Percentiles rank a stretch among this genome's conserved stretches.
phyloP scores from a whole-genome alignment of 2,329 filamentous ascomycete genomes.

The Calonectria crousiana region DNA sequence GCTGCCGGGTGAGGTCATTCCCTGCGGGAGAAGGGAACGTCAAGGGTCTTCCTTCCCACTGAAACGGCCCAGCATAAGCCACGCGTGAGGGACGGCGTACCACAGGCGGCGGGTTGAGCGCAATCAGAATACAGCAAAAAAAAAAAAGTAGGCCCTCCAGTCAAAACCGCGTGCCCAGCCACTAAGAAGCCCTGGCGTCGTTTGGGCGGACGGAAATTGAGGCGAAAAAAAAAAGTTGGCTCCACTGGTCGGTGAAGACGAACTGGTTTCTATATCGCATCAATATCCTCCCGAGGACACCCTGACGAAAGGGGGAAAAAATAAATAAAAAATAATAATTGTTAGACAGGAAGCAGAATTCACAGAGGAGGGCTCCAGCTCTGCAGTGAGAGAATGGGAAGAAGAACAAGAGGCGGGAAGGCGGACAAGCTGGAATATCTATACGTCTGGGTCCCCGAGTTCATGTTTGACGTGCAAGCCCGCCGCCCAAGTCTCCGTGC shows the following conservation, averaged over 20 bases:
- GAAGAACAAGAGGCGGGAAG: neutral
- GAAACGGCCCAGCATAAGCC: neutral
- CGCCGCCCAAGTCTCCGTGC: neutral
- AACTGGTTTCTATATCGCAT: neutral
- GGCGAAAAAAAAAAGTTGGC: slow-evolving; percentile 5
- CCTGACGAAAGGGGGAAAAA: neutral
- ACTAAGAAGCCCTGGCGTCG: slow-evolving; percentile 5
- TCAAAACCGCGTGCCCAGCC: neutral
- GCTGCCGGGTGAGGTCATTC: slow-evolving; percentile 19
- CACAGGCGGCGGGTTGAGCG: neutral
- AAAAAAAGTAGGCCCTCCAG: neutral
- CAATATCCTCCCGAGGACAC: neutral
- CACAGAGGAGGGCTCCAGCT: neutral
- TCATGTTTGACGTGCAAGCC: neutral
- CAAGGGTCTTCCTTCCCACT: slow-evolving; percentile 11
- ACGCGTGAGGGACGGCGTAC: neutral
- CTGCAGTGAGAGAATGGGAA: neutral
- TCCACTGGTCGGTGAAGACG: slow-evolving; percentile 22
- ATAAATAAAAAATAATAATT: neutral
- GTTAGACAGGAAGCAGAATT: neutral
- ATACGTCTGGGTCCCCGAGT: neutral
- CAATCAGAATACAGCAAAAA: neutral
- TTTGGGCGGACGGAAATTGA: neutral
- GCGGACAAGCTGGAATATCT: neutral
- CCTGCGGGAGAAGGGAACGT: neutral